Evolutionary conservation across 176 grass and related monocot species (phyloP), one percentile per base, ranked within the genome.

Genomic region (Puya raimondii): DNA sequence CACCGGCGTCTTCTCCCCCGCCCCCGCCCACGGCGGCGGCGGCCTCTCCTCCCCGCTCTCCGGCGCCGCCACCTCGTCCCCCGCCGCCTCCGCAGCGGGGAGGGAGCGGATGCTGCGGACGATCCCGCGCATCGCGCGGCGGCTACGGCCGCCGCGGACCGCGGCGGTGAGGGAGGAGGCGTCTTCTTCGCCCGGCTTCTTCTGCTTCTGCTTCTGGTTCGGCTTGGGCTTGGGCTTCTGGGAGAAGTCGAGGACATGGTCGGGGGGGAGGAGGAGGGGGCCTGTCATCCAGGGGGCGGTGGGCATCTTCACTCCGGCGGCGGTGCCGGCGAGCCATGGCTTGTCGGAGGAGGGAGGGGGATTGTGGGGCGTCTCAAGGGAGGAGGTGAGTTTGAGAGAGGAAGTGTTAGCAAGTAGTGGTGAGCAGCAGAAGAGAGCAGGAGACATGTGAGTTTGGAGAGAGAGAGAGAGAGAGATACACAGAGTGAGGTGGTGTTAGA

Each of bases 31-130:
- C 48, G 70, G 80, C 82, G 49, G 65, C 72, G 15, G 18, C 50
- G 80, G 80, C 79, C 67, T 70, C 71, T 78, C 78, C 54, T 53
- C 78, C 64, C 22, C 25, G 20, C 70, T 78, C 71, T 58, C 53
- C 68, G 75, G 82, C 74, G 77, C 47, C 10, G 63, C 66, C 79
- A 64, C 10, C 78, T 75, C 50, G 74, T 74, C 74, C 82, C 81
- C 75, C 78, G 78, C 67, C 80, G 67, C 79, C 67, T 14, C 71
- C 67, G 82, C 49, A 11, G 65, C 51, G 0, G 85, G 69, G n/a
- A 91, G 85, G 72, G 76, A 87, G 47, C 77, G 82, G 63, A 91
- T 74, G 12, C 76, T 71, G 29, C 88, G 79, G 76, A 91, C 74
- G 76, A 91, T 87, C 0, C 85, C 79, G 8, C 84, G 70, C 9